phyloP scores from a whole-genome alignment of 345 rosid genomes.

The Raphanus raphanistrum region DNA sequence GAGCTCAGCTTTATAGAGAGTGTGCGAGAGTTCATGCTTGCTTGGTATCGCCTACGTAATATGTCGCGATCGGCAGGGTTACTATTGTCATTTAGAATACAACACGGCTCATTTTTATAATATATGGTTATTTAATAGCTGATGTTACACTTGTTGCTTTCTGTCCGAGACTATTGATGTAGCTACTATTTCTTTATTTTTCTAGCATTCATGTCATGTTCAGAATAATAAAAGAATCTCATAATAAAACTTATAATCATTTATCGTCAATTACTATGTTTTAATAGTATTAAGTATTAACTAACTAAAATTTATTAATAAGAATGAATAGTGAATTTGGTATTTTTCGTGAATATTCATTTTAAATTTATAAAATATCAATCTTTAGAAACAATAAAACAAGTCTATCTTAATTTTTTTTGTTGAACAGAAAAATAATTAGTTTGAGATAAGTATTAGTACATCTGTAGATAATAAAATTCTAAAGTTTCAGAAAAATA shows the following conservation, averaged over 20 bases:
- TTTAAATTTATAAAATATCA: neutral
- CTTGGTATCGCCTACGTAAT: neutral
- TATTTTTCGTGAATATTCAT: neutral
- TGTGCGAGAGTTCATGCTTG: neutral
- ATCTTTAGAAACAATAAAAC: neutral
- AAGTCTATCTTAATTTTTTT: neutral
- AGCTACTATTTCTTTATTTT: neutral
- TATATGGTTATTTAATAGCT: neutral
- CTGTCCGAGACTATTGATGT: neutral
- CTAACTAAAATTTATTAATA: no score
- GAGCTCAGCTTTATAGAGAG: constrained; percentile 29
- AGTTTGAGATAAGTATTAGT: neutral
- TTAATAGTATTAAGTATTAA: no score
- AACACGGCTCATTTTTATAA: neutral
- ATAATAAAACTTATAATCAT: no score
- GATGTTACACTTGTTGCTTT: constrained; percentile 22
- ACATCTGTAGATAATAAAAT: neutral
- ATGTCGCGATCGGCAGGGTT: constrained; percentile 26
- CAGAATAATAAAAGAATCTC: no score
- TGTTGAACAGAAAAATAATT: neutral
- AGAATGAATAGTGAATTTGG: neutral
- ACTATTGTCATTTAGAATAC: neutral
- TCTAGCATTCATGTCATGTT: neutral
- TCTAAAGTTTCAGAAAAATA: neutral
- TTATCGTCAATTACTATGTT: neutral